Conservation (phyloP, 352 stramenopile species). For the Pythium sukuiense region DNA sequence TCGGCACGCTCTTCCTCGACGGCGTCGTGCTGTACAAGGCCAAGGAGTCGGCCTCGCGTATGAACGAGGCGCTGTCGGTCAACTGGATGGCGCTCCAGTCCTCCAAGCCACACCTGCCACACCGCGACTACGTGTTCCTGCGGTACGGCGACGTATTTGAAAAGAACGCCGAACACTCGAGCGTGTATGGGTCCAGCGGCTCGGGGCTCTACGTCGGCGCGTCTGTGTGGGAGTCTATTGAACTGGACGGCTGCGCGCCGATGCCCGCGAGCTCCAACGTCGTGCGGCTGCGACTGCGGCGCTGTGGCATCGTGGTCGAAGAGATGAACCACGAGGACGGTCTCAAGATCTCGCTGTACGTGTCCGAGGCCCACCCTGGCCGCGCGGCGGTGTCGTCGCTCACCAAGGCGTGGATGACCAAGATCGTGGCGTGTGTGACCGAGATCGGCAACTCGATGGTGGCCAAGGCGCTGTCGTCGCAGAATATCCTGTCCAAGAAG, state of each 20-base stretch:
- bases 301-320: constrained; percentile 80
- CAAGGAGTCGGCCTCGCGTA: constrained; percentile 45
- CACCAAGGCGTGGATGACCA: constrained; percentile 82
- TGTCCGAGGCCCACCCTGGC: constrained; percentile 76
- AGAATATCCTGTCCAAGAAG: constrained; percentile 68
- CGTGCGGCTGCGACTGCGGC: constrained; percentile 74
- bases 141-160: constrained; percentile 80
- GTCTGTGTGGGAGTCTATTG: constrained; percentile 85
- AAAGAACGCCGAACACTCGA: constrained; percentile 60
- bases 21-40: constrained; percentile 70
- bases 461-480: constrained; percentile 56
- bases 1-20: constrained; percentile 82
- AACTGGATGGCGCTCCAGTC: constrained; percentile 83
- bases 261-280: constrained; percentile 77
- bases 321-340: constrained; percentile 57
- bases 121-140: constrained; percentile 88
- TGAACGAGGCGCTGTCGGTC: constrained; percentile 72
- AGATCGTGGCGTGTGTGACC: constrained; percentile 69
- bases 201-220: constrained; percentile 73
- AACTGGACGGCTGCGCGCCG: constrained; percentile 74
- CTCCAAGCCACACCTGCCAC: constrained; percentile 78
- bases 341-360: constrained; percentile 67
- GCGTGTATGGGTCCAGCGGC: constrained; percentile 53
- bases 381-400: constrained; percentile 68
- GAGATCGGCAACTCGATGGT: constrained; percentile 71